Conservation (phyloP, 2,329 filamentous ascomycete genomes). For the Clarireedia hainanense region DNA sequence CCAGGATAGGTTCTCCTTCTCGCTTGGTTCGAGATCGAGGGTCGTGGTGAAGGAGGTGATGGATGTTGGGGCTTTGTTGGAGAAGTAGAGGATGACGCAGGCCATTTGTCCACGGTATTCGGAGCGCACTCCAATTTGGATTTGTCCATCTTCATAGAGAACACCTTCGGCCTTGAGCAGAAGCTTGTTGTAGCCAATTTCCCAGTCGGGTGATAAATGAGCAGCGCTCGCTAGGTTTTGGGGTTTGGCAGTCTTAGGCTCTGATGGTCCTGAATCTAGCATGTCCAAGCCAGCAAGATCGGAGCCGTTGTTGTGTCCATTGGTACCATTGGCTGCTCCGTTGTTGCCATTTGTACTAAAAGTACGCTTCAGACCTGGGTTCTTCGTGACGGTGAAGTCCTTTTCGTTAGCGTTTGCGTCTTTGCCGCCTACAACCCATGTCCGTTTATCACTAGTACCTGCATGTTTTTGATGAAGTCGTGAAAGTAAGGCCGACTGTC, state of each 20-base stretch:
- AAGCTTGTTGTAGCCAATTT: constrained; percentile 77
- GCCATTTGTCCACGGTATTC: constrained; percentile 96
- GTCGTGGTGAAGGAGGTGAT: constrained; percentile 93
- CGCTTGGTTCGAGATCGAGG: constrained; percentile 66
- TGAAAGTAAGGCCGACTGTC: constrained; percentile 84
- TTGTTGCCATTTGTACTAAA: constrained; percentile 57
- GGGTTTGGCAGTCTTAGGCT: constrained; percentile 51
- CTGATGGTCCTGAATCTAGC: constrained; percentile 48
- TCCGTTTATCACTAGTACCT: constrained; percentile 87
- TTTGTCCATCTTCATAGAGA: constrained; percentile 88
- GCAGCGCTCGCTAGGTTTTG: constrained; percentile 88
- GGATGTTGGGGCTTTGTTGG: constrained; percentile 79
- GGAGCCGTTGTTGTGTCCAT: constrained; percentile 38
- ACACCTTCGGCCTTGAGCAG: constrained; percentile 77
- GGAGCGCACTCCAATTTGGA: constrained; percentile 85
- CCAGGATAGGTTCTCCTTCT: constrained; percentile 63
- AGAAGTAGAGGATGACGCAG: constrained; percentile 91
- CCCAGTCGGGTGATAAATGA: constrained; percentile 91
- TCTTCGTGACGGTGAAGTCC: constrained; percentile 74
- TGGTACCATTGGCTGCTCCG: constrained; percentile 40
- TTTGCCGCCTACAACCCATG: constrained; percentile 96
- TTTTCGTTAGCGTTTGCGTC: constrained; percentile 78
- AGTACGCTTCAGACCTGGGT: constrained; percentile 74
- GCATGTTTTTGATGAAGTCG: constrained; percentile 91
- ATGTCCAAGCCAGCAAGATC: constrained; percentile 82